Evolutionary conservation across 164 flowering plant genomes (phyloP).

Genomic region (Saururus chinensis): DNA sequence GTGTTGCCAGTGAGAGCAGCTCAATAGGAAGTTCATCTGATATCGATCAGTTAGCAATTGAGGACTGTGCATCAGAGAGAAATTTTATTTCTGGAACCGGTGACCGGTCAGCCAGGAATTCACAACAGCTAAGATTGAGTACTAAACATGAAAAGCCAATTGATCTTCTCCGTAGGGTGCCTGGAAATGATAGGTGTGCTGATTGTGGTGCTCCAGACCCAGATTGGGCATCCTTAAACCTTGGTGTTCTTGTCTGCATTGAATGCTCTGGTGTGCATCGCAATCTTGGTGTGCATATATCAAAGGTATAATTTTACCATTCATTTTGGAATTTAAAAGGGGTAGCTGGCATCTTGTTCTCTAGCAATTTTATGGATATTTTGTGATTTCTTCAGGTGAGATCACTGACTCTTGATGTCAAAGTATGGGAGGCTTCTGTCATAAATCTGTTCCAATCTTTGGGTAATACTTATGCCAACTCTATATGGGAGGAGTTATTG

Average conservation of each 20-base stretch:
- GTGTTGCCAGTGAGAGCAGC: conserved; percentile 44
- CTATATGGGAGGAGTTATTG: conserved; percentile 81
- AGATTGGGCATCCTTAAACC: conserved; percentile 98
- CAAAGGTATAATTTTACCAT: conserved; percentile 48
- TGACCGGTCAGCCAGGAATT: conserved; percentile 44
- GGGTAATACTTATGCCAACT: conserved; percentile 74
- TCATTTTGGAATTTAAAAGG: background rate
- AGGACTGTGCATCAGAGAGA: conserved; percentile 49
- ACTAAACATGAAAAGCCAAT: conserved; percentile 72
- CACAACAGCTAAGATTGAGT: conserved; percentile 39
- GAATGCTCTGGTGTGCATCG: conserved; percentile 99
- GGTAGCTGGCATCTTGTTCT: background rate
- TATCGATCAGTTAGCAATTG: conserved; percentile 42
- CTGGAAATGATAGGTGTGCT: conserved; percentile 94
- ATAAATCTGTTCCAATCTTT: conserved; percentile 67
- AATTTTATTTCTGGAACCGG: conserved; percentile 25
- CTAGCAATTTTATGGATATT: background rate
- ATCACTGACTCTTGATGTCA: conserved; percentile 86
- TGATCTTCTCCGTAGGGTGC: conserved; percentile 54
- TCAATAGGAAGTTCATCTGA: conserved; percentile 75
- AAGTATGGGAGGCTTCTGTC: conserved; percentile 92
- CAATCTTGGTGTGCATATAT: conserved; percentile 85
- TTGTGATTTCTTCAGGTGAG: conserved; percentile 47
- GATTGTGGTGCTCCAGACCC: conserved; percentile 98
- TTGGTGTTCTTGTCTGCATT: conserved; percentile 92